Evolutionary conservation across 805 yeast genomes (phyloP).

Genomic region (Blastobotrys robertii): DNA sequence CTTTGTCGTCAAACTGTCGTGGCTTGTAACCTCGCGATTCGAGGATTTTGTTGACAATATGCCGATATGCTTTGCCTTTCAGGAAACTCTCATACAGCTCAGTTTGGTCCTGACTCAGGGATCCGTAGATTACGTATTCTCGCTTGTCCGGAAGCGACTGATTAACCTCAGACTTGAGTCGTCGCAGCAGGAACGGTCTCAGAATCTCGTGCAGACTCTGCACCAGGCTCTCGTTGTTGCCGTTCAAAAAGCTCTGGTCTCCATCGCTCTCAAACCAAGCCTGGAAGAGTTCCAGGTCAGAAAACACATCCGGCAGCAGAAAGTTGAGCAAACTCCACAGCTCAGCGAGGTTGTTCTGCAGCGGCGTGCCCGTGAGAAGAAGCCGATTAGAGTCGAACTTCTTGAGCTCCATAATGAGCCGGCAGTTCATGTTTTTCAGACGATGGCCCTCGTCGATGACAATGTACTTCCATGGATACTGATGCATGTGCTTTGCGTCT

Average conservation of each 20-base stretch:
- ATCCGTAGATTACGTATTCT: constrained; percentile 73
- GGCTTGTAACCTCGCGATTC: constrained; percentile 9
- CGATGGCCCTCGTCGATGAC: constrained; percentile 97
- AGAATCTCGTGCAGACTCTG: constrained; percentile 76
- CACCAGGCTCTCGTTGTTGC: constrained; percentile 35
- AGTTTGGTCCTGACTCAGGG: constrained; percentile 54
- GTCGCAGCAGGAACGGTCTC: constrained; percentile 76
- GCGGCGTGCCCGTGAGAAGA: constrained; percentile 89
- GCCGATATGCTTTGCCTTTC: constrained; percentile 28
- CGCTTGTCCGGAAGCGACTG: constrained; percentile 73
- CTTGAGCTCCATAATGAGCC: constrained; percentile 62
- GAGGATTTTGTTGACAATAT: constrained; percentile 21
- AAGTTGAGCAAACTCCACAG: constrained; percentile 89
- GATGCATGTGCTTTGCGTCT: constrained; percentile 49
- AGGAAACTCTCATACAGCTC: constrained; percentile 47
- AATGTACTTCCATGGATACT: constrained; percentile 64
- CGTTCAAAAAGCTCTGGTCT: constrained; percentile 32
- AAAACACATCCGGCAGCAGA: constrained; percentile 85
- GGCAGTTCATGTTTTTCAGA: constrained; percentile 73
- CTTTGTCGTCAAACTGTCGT: no score
- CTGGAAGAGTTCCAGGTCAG: constrained; percentile 80
- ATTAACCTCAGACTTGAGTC: constrained; percentile 69
- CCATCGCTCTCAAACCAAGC: constrained; percentile 72
- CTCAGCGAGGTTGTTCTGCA: constrained; percentile 84
- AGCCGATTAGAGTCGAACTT: constrained; percentile 55